Evolutionary conservation across 2,329 filamentous ascomycete species (phyloP).

Genomic region (Orbilia quercus): DNA sequence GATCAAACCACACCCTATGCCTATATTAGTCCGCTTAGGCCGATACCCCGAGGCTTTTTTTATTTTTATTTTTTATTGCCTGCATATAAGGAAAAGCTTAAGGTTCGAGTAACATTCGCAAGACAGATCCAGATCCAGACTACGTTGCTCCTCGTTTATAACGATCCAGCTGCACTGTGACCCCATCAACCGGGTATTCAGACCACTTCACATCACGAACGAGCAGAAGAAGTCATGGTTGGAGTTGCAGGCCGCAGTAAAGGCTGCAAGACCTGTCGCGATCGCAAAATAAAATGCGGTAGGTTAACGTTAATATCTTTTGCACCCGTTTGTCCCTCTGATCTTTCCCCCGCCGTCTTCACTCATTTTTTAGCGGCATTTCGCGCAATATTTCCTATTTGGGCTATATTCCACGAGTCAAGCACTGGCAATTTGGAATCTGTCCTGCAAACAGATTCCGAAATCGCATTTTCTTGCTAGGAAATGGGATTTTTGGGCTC

Average conservation of each 20-base stretch:
- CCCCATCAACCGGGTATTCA: neutral
- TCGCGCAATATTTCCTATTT: slow-evolving; percentile 49
- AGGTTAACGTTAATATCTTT: slow-evolving; percentile 20
- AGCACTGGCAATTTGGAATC: slow-evolving; percentile 1
- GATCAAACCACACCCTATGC: slow-evolving; percentile 39
- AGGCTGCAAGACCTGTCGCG: slow-evolving; percentile 55
- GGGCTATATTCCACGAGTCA: slow-evolving; percentile 34
- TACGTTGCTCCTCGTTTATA: slow-evolving; percentile 28
- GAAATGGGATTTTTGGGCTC: neutral
- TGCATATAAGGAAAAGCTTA: neutral
- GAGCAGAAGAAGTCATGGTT: slow-evolving; percentile 39
- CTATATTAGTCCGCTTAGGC: slow-evolving; percentile 52
- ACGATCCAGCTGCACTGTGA: slow-evolving; percentile 10
- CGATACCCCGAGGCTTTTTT: slow-evolving; percentile 32
- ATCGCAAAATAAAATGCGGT: slow-evolving; percentile 55
- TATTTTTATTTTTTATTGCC: slow-evolving; percentile 1
- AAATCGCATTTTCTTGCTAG: neutral
- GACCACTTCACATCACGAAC: slow-evolving; percentile 4
- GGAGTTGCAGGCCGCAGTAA: slow-evolving; percentile 56
- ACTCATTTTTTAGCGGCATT: slow-evolving; percentile 1
- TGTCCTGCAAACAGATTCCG: neutral
- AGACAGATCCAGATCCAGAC: slow-evolving; percentile 25
- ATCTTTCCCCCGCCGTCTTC: neutral
- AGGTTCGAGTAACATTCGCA: slow-evolving; percentile 14
- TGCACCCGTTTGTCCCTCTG: slow-evolving; percentile 3